Evolutionary conservation across 2,329 filamentous ascomycete genomes (phyloP), one percentile per base, ranked within the genome.

Genomic region (Fusarium brachygibbosum): DNA sequence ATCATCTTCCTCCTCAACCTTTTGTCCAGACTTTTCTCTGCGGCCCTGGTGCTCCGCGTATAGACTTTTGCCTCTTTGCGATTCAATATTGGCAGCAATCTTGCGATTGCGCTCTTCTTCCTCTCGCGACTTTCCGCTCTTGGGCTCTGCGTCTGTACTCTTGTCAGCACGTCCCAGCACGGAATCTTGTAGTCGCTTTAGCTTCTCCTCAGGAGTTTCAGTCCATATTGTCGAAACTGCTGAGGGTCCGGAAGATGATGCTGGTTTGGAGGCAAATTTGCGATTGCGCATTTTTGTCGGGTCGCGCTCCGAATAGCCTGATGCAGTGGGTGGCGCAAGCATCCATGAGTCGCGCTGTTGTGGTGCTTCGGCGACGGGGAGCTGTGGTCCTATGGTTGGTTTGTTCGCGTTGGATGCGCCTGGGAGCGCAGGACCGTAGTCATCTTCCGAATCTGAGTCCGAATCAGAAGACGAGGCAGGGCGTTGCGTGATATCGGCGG

Each of bases 141-240:
- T 66, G 75, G 82, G 72, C 79, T 79, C 37, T 80, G 81, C 67
- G 79, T 82, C 55, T 67, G 78, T 48, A n/a, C 60, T 67, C 16
- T 84, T 79, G 28, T 81, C 80, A 19, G 82, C 81, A 4, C 94
- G 88, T 1, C 94, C 94, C 71, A 98, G 86, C 13, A 97, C 91
- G 54, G 96, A 89, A 77, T 97, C 90, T 72, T 91, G 90, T 23
- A 98, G 81, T 38, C 93, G 86, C 78, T 91, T 90, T 60, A 92
- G 88, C 79, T 97, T 97, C 80, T 98, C 88, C 77, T 95, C 92
- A 0, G 93, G 92, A 11, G 93, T 97, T 79, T 98, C 95, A 1
- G 93, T 94, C 95, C 95, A 98, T 42, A 95, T 88, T 23, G 88
- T 89, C 75, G 87, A 86, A 45, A 93, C 85, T 6, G 77, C 79